Evolutionary conservation across 768 basidiomycete genomes (phyloP).

Genomic region (Royoungia palumana): DNA sequence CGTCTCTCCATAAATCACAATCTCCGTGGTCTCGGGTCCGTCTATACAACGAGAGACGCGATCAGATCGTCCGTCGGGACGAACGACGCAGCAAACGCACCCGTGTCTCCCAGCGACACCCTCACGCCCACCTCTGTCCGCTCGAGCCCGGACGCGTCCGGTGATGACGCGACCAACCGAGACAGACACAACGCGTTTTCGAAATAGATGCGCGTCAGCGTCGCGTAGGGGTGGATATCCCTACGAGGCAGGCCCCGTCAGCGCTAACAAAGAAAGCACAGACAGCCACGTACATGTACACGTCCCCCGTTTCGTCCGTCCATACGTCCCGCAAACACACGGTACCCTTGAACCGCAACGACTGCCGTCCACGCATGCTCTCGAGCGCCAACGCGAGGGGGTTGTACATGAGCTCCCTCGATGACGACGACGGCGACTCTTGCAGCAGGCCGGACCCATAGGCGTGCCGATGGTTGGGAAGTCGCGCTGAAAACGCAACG

Average conservation of each 20-base stretch:
- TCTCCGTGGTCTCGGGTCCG: conserved; percentile 66
- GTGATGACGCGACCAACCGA: conserved; percentile 28
- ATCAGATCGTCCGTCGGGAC: too few relatives aligned
- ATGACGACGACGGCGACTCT: conserved; percentile 22
- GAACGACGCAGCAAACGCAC: conserved; percentile 30
- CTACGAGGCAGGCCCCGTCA: conserved; percentile 32
- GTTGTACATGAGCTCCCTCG: conserved; percentile 53
- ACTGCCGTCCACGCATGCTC: conserved; percentile 74
- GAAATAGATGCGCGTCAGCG: conserved; percentile 62
- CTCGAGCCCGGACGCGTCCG: conserved; percentile 16
- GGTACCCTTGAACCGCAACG: conserved; percentile 55
- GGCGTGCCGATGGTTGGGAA: conserved; percentile 26
- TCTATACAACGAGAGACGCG: conserved; percentile 34
- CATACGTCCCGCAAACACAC: conserved; percentile 53
- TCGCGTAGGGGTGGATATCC: conserved; percentile 67
- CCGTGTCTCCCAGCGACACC: conserved; percentile 66
- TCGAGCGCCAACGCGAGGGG: conserved; percentile 70
- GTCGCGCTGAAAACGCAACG: conserved; percentile 58
- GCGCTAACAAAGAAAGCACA: neutral
- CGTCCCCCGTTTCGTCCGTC: conserved; percentile 55
- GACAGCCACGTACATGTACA: conserved; percentile 41
- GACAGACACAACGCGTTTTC: conserved; percentile 59
- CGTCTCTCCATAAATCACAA: conserved; percentile 52
- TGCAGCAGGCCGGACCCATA: conserved; percentile 14
- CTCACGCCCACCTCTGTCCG: conserved; percentile 58